These are phyloP conservation scores for Penicillium thymicola DNA, from an alignment of 2,329 filamentous ascomycete species.

Conservation along the genomic window DNA sequence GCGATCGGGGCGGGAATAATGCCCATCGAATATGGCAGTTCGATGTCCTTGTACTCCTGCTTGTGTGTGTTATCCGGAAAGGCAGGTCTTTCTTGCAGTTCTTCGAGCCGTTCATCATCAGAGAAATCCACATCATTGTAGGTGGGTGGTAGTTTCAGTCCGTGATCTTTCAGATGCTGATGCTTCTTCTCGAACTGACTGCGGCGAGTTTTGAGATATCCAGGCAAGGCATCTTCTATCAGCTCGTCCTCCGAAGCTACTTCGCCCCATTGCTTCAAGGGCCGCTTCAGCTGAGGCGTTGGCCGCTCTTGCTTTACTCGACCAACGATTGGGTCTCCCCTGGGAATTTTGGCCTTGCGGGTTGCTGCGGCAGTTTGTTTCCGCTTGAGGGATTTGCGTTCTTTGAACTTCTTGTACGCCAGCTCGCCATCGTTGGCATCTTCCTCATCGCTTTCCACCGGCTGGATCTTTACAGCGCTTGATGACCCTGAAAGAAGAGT, in stretches of 20 bases:
- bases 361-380: constrained; percentile 52
- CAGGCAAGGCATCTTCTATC: constrained; percentile 62
- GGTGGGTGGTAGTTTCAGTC: constrained; percentile 71
- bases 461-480: constrained; percentile 22
- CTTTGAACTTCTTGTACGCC: constrained; percentile 63
- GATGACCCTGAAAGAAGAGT: constrained; percentile 8
- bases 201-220: constrained; percentile 69
- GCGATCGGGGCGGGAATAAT: constrained; percentile 84
- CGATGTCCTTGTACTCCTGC: constrained; percentile 69
- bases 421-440: constrained; percentile 40
- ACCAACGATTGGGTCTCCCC: constrained; percentile 40
- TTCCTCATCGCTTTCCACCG: constrained; percentile 28
- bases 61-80: constrained; percentile 63
- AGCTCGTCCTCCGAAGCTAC: constrained; percentile 53
- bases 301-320: constrained; percentile 32
- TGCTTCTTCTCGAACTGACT: constrained; percentile 64
- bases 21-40: constrained; percentile 70
- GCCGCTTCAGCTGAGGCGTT: constrained; percentile 24
- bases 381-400: constrained; percentile 53
- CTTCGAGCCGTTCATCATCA: constrained; percentile 61
- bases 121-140: constrained; percentile 75
- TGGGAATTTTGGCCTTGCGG: constrained; percentile 44
- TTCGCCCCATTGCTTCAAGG: constrained; percentile 42
- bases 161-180: constrained; percentile 61
- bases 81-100: constrained; percentile 65